Percentiles rank a stretch among this genome's conserved stretches.
Evolutionary conservation across 768 basidiomycete genomes (phyloP).

Genomic region (Termitomyces sp.): DNA sequence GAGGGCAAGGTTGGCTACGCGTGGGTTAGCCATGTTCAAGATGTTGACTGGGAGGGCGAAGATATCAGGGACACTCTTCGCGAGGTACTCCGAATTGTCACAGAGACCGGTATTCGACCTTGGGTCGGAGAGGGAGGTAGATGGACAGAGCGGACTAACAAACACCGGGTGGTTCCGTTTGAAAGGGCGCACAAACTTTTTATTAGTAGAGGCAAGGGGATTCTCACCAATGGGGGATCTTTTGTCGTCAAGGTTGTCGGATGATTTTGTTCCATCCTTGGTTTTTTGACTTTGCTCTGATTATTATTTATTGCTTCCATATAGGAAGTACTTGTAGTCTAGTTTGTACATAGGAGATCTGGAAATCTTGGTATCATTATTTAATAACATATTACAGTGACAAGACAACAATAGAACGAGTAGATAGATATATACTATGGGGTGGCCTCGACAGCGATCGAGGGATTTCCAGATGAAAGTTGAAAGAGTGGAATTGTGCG

Average conservation of each 20-base stretch:
- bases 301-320: not conserved
- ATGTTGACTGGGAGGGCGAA: conserved; percentile 79
- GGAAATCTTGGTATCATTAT: conserved; percentile 3
- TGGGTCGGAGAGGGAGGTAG: conserved; percentile 10
- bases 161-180: conserved; percentile 38
- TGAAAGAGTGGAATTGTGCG: conserved; percentile 74
- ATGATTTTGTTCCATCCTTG: conserved; percentile 9
- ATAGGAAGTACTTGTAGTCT: conserved; percentile 1
- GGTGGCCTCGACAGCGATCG: conserved; percentile 34
- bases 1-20: conserved; percentile 59
- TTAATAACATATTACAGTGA: not conserved
- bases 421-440: conserved; percentile 15
- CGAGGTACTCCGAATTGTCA: conserved; percentile 29
- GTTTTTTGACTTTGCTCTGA: not conserved
- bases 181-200: conserved; percentile 52
- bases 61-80: conserved; percentile 53
- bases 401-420: not conserved
- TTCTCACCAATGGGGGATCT: conserved; percentile 35
- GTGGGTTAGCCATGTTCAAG: conserved; percentile 77
- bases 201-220: conserved; percentile 24
- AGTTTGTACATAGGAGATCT: conserved; percentile 1
- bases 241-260: conserved; percentile 39
- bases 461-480: conserved; percentile 33
- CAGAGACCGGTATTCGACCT: conserved; percentile 13
- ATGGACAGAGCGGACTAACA: not conserved